A percentile compares a stretch with the other conserved stretches of the same genome.
phyloP scores from a whole-genome alignment of 345 rosid genomes.

The Brassica napus region Da-Ae NC_063438.1:844501-845000 shows the following conservation, averaged over 20 bases:
- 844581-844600: slow-evolving; percentile 67
- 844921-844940: slow-evolving; percentile 42
- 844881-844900: slow-evolving; percentile 30
- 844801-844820: slow-evolving; percentile 16
- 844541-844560: slow-evolving; percentile 52
- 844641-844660: slow-evolving; percentile 2
- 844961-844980: slow-evolving; percentile 48
- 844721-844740: not conserved
- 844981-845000: slow-evolving; percentile 28
- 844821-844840: not conserved
- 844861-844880: slow-evolving; percentile 52
- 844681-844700: not conserved
- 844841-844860: slow-evolving; percentile 40
- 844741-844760: not conserved
- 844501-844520: slow-evolving; percentile 82
- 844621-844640: slow-evolving; percentile 48
- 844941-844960: slow-evolving; percentile 47
- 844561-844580: slow-evolving; percentile 52
- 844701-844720: not conserved
- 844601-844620: slow-evolving; percentile 54
- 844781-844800: not conserved
- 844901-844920: slow-evolving; percentile 27
- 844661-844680: not conserved
- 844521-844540: slow-evolving; percentile 80
- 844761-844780: not conserved